A percentile compares a stretch with the other conserved stretches of the same genome.
These are phyloP conservation scores for Begonia masoniana DNA, from an alignment of 306 rosid genomes.

Conservation along the genomic window DNA sequence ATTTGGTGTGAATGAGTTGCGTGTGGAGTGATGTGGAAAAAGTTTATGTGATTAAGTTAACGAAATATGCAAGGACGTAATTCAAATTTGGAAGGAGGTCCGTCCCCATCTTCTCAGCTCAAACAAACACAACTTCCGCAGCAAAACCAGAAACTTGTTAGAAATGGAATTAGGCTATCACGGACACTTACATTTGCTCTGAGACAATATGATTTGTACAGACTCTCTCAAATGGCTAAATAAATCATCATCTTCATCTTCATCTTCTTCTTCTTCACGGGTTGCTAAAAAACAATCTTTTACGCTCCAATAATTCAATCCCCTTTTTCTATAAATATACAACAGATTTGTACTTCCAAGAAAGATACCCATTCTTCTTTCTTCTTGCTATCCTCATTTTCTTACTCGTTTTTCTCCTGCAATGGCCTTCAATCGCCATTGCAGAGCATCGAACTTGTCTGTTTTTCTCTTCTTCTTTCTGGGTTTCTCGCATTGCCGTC, in stretches of 20 bases:
- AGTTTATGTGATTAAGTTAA: too few relatives aligned
- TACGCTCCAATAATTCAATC: neutral
- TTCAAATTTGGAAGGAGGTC: too few relatives aligned
- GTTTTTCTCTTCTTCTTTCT: constrained; percentile 31
- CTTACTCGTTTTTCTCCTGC: neutral
- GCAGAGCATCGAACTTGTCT: constrained; percentile 49
- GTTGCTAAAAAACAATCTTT: constrained; percentile 35
- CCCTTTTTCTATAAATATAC: neutral
- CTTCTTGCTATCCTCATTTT: neutral
- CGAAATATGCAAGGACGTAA: too few relatives aligned
- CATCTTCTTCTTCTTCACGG: constrained; percentile 26
- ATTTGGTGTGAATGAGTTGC: too few relatives aligned
- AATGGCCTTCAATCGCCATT: constrained; percentile 28
- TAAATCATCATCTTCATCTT: neutral
- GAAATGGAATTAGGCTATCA: too few relatives aligned
- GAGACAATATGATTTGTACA: too few relatives aligned
- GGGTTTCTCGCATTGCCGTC: constrained; percentile 5
- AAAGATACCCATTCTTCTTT: constrained; percentile 10
- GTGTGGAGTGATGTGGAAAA: too few relatives aligned
- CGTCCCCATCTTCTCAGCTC: too few relatives aligned
- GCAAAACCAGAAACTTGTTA: too few relatives aligned
- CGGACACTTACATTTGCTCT: too few relatives aligned
- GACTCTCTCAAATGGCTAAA: neutral
- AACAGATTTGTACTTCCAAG: neutral
- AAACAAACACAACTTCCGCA: too few relatives aligned